Conservation (phyloP, 805 yeast genomes). For the Nakazawaea wickerhamii region DNA sequence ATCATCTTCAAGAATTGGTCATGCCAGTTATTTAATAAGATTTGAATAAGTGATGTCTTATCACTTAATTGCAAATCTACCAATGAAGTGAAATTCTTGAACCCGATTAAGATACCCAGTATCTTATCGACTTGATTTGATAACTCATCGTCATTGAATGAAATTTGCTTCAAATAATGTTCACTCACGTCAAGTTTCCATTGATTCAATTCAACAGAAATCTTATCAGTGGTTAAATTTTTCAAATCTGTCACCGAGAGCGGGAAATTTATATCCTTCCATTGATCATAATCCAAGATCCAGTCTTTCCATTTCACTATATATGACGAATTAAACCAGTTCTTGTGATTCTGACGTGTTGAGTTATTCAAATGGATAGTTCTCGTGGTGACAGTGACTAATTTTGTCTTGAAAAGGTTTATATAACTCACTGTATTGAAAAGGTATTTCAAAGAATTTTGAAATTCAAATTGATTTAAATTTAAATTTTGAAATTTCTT, state of each 20-base stretch:
- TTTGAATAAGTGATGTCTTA: constrained; percentile 11
- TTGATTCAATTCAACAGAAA: constrained; percentile 10
- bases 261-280: constrained; percentile 18
- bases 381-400: constrained; percentile 19
- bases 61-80: constrained; percentile 10
- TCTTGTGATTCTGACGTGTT: constrained; percentile 15
- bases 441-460: constrained; percentile 22
- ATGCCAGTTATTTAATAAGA: constrained; percentile 19
- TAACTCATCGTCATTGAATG: constrained; percentile 15
- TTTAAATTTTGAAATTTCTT: constrained; percentile 12
- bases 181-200: constrained; percentile 22
- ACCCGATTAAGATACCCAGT: constrained; percentile 20
- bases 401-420: constrained; percentile 19
- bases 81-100: constrained; percentile 27
- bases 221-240: constrained; percentile 5
- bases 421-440: constrained; percentile 25
- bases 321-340: constrained; percentile 22
- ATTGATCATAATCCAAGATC: constrained; percentile 19
- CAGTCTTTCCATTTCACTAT: constrained; percentile 25
- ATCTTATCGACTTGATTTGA: constrained; percentile 17
- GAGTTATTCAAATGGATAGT: constrained; percentile 17
- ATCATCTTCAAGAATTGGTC: constrained; percentile 14
- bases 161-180: constrained; percentile 13
- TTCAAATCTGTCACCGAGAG: constrained; percentile 16
- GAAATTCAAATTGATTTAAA: constrained; percentile 18